phyloP scores from a whole-genome alignment of 805 yeast species.

The Lipomyces anomalus region DNA sequence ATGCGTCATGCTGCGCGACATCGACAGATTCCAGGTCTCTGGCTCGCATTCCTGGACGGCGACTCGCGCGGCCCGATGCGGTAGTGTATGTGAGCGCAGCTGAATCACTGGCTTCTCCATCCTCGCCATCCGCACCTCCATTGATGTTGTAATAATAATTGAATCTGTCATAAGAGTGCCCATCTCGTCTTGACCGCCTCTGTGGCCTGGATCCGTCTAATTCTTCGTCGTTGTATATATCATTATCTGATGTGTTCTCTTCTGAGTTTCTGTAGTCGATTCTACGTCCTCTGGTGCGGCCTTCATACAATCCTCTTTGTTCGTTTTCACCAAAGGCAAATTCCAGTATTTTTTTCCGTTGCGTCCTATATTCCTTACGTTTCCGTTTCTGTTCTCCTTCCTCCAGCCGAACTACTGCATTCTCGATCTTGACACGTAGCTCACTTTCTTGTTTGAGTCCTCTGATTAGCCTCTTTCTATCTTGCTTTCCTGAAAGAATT shows the following conservation, averaged over 20 bases:
- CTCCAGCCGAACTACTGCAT: conserved; percentile 18
- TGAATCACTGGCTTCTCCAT: no score
- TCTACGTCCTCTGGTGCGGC: conserved; percentile 32
- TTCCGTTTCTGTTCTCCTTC: conserved; percentile 17
- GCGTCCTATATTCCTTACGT: conserved; percentile 4
- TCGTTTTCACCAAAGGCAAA: no score
- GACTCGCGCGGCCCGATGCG: conserved; percentile 18
- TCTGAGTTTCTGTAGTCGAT: conserved; percentile 28
- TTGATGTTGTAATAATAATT: background rate
- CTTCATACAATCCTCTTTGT: conserved; percentile 30
- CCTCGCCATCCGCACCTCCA: no score
- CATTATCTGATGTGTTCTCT: conserved; percentile 11
- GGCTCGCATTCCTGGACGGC: conserved; percentile 6
- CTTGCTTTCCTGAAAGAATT: no score
- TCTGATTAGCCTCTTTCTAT: no score
- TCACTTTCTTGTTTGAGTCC: no score
- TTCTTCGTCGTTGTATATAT: conserved; percentile 3
- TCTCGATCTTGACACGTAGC: no score
- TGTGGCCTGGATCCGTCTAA: background rate
- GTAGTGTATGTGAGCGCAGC: conserved; percentile 11
- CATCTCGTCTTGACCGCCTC: conserved; percentile 9
- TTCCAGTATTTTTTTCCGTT: conserved; percentile 14
- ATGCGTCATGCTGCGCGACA: conserved; percentile 2
- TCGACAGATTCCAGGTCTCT: conserved; percentile 2
- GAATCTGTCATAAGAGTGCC: conserved; percentile 2